Percentiles rank a stretch among this genome's conserved stretches.
These are phyloP conservation scores for Acephala macrosclerotiorum DNA, from an alignment of 2,329 filamentous ascomycete genomes.

Conservation along the genomic window DNA sequence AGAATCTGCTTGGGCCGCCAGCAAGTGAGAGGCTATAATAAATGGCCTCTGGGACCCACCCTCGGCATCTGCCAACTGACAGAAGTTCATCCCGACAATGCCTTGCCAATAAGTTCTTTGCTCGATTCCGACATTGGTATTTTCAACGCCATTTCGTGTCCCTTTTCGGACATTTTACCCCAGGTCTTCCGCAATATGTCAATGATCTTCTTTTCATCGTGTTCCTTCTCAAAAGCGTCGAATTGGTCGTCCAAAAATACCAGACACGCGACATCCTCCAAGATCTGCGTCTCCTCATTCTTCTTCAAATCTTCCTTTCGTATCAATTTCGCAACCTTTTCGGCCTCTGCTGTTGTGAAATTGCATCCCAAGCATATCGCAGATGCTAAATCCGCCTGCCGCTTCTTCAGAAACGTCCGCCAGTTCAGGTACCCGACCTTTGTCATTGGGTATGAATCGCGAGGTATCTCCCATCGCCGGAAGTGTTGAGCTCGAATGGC, in stretches of 20 bases:
- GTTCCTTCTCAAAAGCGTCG: constrained; percentile 75
- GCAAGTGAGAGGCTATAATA: neutral
- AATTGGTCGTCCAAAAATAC: constrained; percentile 91
- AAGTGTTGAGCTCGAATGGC: constrained; percentile 88
- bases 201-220: constrained; percentile 81
- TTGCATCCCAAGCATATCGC: constrained; percentile 56
- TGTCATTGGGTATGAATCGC: constrained; percentile 75
- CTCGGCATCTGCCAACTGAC: neutral
- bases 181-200: constrained; percentile 76
- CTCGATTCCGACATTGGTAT: constrained; percentile 71
- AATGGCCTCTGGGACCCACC: too few species aligned
- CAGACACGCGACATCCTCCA: constrained; percentile 87
- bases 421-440: constrained; percentile 81
- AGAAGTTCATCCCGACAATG: constrained; percentile 53
- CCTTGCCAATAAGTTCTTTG: constrained; percentile 67
- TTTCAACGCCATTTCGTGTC: constrained; percentile 68
- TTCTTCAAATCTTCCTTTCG: constrained; percentile 77
- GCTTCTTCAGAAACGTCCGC: constrained; percentile 76
- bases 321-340: constrained; percentile 73
- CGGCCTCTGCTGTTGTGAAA: constrained; percentile 57
- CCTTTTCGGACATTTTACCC: constrained; percentile 74
- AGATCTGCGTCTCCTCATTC: constrained; percentile 72
- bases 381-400: constrained; percentile 68
- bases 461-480: constrained; percentile 81
- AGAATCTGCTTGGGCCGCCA: neutral